Base-by-base conservation (phyloP, 1,139 yeast species). In the Diutina siamensis region DNA sequence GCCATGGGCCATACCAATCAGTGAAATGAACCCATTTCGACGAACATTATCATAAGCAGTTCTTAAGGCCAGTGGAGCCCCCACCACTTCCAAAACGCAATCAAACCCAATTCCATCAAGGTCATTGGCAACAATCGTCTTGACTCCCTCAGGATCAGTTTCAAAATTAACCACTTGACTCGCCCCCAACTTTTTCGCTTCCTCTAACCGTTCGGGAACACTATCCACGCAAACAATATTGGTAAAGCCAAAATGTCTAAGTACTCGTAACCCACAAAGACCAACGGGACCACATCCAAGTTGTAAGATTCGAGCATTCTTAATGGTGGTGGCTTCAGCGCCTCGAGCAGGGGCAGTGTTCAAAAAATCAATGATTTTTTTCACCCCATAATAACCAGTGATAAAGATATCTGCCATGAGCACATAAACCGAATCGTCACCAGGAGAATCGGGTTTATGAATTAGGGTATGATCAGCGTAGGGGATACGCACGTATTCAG, bases 221-320 rank as follows among this genome's bases (percentile, higher is more conserved):
- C 67, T 64, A 52, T 77, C 83, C 9, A 76, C 70, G 21, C 74
- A 77, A 35, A 72, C 74, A 25, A 77, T 59, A 17, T 65, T 64
- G 40, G 58, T 55, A 52, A 74, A 67, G 4, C 80, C 80, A 50
- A 68, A 62, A 47, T 70, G 61, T 46, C 64, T 68, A 45, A 78
- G 67, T 0, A 74, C 63, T 25, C 68, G 60, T 44, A 76, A 62
- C 0, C 77, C 77, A 62, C 82, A 77, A 21, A 76, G 63, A 0
- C 82, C 83, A 2, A 79, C 85, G 0, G 85, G 85, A 1, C 85
- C 85, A 17, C 78, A 73, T 1, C 85, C 85, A 4, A 79, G 55
- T 51, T 77, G 82, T 38, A 77, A 60, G 3, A 76, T 59, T 3
- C 68, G 59, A 27, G 68, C 56, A 35, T 71, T 68, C 44, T 60